These are phyloP conservation scores for Globisporangium splendens DNA, from an alignment of 352 stramenopile genomes.

Conservation along the genomic window DNA sequence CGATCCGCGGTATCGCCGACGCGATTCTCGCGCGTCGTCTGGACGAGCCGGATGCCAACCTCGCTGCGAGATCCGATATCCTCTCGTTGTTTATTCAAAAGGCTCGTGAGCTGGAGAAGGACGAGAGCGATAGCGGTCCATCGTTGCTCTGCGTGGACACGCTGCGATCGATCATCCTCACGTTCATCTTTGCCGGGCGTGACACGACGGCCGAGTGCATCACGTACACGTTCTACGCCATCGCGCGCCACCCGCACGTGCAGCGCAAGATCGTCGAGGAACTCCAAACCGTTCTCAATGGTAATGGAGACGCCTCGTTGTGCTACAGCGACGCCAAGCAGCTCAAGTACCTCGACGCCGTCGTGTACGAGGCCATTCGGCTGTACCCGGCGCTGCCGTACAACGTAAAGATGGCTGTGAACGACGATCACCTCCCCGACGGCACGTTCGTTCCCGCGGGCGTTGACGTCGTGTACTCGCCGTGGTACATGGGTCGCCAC, in stretches of 20 bases:
- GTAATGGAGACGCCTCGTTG: neutral
- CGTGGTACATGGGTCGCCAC: constrained; percentile 74
- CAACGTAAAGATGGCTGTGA: neutral
- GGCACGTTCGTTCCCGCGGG: constrained; percentile 62
- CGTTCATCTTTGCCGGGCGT: neutral
- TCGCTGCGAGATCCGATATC: constrained; percentile 37
- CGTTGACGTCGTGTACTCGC: constrained; percentile 60
- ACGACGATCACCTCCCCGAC: constrained; percentile 2
- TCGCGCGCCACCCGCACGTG: constrained; percentile 48
- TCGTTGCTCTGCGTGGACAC: constrained; percentile 17
- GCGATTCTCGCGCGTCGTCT: constrained; percentile 38
- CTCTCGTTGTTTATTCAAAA: constrained; percentile 59
- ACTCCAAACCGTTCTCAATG: constrained; percentile 14
- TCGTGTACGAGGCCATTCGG: constrained; percentile 64
- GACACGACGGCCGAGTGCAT: neutral
- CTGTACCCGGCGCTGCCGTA: neutral
- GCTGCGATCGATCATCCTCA: constrained; percentile 7
- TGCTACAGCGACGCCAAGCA: neutral
- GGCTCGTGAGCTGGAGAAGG: constrained; percentile 30
- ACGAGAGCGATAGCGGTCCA: constrained; percentile 3
- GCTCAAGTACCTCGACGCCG: constrained; percentile 57
- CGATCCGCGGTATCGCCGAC: constrained; percentile 42
- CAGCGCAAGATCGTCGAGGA: constrained; percentile 49
- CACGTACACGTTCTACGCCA: constrained; percentile 48
- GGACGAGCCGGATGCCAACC: constrained; percentile 22